Evolutionary conservation across 1,284 basidiomycete species (phyloP).

Genomic region (Phylloboletellus chloephorus): DNA sequence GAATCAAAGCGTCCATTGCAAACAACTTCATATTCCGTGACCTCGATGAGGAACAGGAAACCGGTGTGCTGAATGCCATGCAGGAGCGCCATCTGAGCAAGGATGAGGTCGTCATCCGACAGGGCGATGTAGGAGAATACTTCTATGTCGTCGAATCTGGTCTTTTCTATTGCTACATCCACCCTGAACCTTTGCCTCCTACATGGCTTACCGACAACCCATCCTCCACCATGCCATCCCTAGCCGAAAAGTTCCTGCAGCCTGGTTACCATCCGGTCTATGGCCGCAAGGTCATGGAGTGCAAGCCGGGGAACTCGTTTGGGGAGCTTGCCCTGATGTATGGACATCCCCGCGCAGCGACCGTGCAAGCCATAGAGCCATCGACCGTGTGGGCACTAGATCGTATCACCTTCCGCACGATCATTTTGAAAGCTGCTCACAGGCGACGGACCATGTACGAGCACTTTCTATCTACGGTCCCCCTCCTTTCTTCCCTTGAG

Average conservation of each 20-base stretch:
- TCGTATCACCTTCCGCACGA: conserved; percentile 97
- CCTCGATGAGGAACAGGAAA: conserved; percentile 93
- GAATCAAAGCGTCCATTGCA: conserved; percentile 84
- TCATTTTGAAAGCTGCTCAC: conserved; percentile 86
- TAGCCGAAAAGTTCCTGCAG: conserved; percentile 51
- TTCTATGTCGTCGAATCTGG: conserved; percentile 97
- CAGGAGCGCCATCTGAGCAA: conserved; percentile 74
- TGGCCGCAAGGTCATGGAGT: conserved; percentile 83
- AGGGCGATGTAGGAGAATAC: conserved; percentile 95
- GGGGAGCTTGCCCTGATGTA: conserved; percentile 99
- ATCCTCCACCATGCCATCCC: conserved; percentile 34
- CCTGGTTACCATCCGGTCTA: conserved; percentile 63
- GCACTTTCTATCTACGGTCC: conserved; percentile 88
- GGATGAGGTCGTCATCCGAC: conserved; percentile 87
- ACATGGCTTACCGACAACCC: conserved; percentile 44
- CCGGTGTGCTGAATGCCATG: conserved; percentile 93
- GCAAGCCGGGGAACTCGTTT: conserved; percentile 83
- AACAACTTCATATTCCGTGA: conserved; percentile 95
- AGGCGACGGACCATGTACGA: conserved; percentile 93
- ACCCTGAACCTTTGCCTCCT: conserved; percentile 56
- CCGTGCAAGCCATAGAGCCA: conserved; percentile 79
- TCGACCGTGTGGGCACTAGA: conserved; percentile 94
- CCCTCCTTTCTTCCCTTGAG: conserved; percentile 81
- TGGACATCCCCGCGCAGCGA: conserved; percentile 92
- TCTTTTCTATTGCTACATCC: conserved; percentile 83